A percentile compares a stretch with the other conserved stretches of the same genome.
These are phyloP conservation scores for Cutaneotrichosporon sp. DNA, from an alignment of 1,284 basidiomycete species.

Conservation along the genomic window DNA sequence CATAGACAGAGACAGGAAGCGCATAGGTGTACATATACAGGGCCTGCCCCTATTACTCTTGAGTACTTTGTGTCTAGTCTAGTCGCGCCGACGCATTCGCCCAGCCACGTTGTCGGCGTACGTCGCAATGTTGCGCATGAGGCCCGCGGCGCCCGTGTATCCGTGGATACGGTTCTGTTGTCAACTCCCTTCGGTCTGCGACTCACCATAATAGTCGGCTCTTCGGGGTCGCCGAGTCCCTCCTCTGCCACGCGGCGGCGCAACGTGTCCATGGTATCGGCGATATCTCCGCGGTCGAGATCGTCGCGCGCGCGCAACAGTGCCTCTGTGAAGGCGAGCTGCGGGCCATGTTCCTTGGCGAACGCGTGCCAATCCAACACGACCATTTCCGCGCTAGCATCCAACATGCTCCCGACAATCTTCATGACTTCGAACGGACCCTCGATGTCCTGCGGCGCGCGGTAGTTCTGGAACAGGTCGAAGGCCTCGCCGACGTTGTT, in stretches of 20 bases:
- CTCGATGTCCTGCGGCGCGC: constrained; percentile 76
- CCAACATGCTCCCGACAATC: constrained; percentile 76
- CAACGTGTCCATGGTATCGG: constrained; percentile 90
- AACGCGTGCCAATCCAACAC: constrained; percentile 96
- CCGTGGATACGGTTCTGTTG: constrained; percentile 44
- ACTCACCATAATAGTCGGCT: constrained; percentile 61
- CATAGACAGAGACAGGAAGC: background rate
- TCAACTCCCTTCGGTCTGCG: constrained; percentile 9
- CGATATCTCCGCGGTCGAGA: constrained; percentile 80
- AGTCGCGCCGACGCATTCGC: constrained; percentile 5
- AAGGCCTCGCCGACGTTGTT: constrained; percentile 76
- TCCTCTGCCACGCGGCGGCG: constrained; percentile 90
- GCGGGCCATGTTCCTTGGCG: constrained; percentile 92
- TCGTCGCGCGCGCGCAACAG: constrained; percentile 87
- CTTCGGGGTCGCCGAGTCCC: constrained; percentile 67
- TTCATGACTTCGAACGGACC: constrained; percentile 83
- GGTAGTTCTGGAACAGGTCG: constrained; percentile 77
- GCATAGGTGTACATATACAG: background rate
- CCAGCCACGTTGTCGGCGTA: constrained; percentile 30
- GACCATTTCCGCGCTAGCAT: constrained; percentile 86
- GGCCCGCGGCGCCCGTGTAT: constrained; percentile 29
- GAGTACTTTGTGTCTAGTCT: background rate
- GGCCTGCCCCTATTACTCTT: constrained; percentile 1
- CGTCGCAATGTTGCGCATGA: constrained; percentile 39
- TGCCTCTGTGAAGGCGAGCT: constrained; percentile 84